Evolutionary conservation across 352 stramenopile species (phyloP).

Genomic region (Aphanomyces astaci): DNA sequence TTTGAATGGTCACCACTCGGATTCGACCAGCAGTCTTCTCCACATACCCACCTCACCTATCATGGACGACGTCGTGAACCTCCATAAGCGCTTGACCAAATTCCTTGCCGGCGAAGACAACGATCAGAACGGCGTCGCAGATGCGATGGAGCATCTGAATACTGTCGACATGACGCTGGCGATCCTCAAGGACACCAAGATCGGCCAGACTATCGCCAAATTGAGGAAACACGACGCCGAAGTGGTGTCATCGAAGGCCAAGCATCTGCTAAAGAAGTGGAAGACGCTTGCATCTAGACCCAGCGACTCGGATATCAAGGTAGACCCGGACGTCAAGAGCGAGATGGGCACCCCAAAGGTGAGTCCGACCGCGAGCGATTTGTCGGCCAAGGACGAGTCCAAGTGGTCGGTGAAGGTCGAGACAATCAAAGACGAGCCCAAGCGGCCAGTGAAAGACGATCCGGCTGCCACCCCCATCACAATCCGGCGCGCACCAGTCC

Average conservation of each 20-base stretch:
- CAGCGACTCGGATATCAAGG: conserved; percentile 23
- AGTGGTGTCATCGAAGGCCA: conserved; percentile 65
- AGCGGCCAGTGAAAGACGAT: too few relatives aligned
- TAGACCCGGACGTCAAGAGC: conserved; percentile 31
- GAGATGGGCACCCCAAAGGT: conserved; percentile 19
- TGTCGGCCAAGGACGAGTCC: conserved; percentile 26
- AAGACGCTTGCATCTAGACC: conserved; percentile 60
- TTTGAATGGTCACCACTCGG: conserved; percentile 1
- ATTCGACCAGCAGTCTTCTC: background rate
- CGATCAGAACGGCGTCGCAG: conserved; percentile 33
- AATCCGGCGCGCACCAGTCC: background rate
- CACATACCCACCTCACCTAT: conserved; percentile 10
- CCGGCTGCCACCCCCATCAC: too few relatives aligned
- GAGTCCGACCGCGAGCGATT: conserved; percentile 1
- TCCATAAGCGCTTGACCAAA: conserved; percentile 65
- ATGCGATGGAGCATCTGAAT: conserved; percentile 55
- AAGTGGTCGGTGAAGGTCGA: too few relatives aligned
- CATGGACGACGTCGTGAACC: conserved; percentile 61
- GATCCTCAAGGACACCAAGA: conserved; percentile 78
- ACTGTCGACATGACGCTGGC: conserved; percentile 59
- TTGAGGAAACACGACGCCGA: conserved; percentile 83
- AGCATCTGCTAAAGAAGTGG: conserved; percentile 79
- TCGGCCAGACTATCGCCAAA: conserved; percentile 80
- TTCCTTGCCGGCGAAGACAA: conserved; percentile 54
- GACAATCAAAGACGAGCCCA: too few relatives aligned